Conservation (phyloP, 2,329 filamentous ascomycete species). For the Calcarisporium arbuscula region DNA sequence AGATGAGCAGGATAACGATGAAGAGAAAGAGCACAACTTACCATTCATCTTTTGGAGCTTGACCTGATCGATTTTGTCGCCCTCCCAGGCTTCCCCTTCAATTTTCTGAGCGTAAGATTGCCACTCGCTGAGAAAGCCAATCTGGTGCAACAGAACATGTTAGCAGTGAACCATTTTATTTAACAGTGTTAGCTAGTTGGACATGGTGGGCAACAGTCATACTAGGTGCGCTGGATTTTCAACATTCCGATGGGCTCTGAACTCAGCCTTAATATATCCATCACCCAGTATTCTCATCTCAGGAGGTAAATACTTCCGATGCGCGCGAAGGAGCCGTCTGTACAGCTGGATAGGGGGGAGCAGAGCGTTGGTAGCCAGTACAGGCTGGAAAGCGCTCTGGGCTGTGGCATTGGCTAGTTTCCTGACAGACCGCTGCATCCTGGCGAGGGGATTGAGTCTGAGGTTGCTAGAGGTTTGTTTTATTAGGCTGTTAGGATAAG, state of each 20-base stretch:
- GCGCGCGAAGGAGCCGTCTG: constrained; percentile 76
- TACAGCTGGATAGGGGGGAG: constrained; percentile 87
- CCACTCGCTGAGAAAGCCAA: constrained; percentile 95
- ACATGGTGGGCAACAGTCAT: constrained; percentile 21
- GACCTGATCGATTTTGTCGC: constrained; percentile 71
- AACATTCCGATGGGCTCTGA: constrained; percentile 71
- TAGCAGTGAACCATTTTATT: too few relatives aligned
- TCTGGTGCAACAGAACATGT: constrained; percentile 50
- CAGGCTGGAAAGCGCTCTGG: too few relatives aligned
- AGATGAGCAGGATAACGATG: too few relatives aligned
- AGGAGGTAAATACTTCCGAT: constrained; percentile 67
- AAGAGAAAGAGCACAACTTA: constrained; percentile 44
- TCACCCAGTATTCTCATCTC: constrained; percentile 82
- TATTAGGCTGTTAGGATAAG: too few relatives aligned
- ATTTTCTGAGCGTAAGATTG: constrained; percentile 90
- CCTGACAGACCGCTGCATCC: too few relatives aligned
- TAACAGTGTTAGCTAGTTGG: background rate
- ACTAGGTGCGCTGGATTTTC: constrained; percentile 93
- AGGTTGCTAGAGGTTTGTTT: too few relatives aligned
- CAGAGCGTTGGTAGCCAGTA: constrained; percentile 66
- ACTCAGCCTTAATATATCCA: constrained; percentile 89
- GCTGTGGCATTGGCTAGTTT: too few relatives aligned
- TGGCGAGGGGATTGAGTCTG: too few relatives aligned
- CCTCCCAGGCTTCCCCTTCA: constrained; percentile 80
- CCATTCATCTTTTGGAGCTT: constrained; percentile 95